Conservation (phyloP, 2,329 filamentous ascomycete genomes). For the Colletotrichum caudatum region DNA sequence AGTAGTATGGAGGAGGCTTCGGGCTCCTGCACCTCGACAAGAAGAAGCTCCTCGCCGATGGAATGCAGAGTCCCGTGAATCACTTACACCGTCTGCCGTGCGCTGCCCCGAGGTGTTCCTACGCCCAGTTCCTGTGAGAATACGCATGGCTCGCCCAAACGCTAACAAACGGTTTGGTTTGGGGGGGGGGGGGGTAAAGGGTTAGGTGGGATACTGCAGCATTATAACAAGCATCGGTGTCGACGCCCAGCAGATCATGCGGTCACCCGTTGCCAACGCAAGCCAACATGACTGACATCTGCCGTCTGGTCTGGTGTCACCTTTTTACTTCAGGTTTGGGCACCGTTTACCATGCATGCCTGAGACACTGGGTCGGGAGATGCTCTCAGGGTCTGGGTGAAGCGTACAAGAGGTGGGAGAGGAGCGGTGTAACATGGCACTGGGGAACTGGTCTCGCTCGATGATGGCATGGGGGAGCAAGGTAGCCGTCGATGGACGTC, state of each 20-base stretch:
- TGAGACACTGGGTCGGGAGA: not conserved
- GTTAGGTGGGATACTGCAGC: not conserved
- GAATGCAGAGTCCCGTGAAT: constrained; percentile 43
- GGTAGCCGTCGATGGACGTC: not conserved
- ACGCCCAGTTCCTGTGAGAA: not conserved
- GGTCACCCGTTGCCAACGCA: not conserved
- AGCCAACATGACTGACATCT: not conserved
- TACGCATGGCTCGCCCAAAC: not conserved
- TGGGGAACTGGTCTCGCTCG: not conserved
- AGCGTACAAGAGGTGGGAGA: not conserved
- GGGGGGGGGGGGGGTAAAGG: no score
- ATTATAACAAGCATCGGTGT: not conserved
- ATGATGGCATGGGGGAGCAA: not conserved
- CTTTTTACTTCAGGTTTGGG: not conserved
- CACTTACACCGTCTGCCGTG: constrained; percentile 37
- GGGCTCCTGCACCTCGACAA: constrained; percentile 44
- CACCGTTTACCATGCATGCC: not conserved
- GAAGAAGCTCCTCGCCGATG: constrained; percentile 43
- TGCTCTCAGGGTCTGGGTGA: not conserved
- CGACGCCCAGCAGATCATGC: not conserved
- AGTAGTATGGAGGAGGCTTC: constrained; percentile 41
- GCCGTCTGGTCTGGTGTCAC: not conserved
- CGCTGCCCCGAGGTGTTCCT: not conserved
- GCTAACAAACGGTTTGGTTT: not conserved
- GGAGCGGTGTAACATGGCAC: not conserved